Evolutionary conservation across 768 basidiomycete genomes (phyloP).

Genomic region (Hypholoma fasciculare): DNA sequence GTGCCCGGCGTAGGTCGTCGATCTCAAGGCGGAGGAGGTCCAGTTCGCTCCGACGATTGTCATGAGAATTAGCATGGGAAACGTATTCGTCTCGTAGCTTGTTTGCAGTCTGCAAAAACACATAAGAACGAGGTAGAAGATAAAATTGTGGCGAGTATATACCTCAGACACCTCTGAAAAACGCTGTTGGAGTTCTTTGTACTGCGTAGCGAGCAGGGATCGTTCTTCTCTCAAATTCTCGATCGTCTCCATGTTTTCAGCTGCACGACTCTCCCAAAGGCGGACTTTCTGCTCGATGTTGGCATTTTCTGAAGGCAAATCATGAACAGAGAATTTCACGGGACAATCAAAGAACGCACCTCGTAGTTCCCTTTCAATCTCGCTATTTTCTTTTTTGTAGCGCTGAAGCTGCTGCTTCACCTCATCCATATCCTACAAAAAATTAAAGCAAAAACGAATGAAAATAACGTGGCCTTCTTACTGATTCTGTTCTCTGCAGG

Average conservation of each 20-base stretch:
- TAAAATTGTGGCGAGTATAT: slow-evolving; percentile 14
- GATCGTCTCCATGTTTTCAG: slow-evolving; percentile 69
- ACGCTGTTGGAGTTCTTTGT: slow-evolving; percentile 71
- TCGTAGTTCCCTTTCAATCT: slow-evolving; percentile 73
- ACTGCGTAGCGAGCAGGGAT: slow-evolving; percentile 62
- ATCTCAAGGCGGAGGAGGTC: slow-evolving; percentile 30
- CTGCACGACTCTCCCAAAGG: slow-evolving; percentile 62
- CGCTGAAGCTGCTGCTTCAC: slow-evolving; percentile 68
- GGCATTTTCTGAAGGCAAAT: slow-evolving; percentile 47
- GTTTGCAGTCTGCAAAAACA: slow-evolving; percentile 44
- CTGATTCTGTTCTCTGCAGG: slow-evolving; percentile 70
- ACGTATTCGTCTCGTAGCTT: slow-evolving; percentile 60
- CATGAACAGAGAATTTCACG: slow-evolving; percentile 21
- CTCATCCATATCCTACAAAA: slow-evolving; percentile 63
- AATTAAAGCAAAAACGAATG: neutral
- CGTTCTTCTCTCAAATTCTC: slow-evolving; percentile 80
- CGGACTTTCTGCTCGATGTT: slow-evolving; percentile 76
- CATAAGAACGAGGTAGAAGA: neutral
- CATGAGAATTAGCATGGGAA: slow-evolving; percentile 64
- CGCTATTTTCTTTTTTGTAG: slow-evolving; percentile 72
- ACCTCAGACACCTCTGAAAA: slow-evolving; percentile 72
- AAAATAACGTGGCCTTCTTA: slow-evolving; percentile 27
- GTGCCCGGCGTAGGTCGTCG: slow-evolving; percentile 48
- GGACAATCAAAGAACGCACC: slow-evolving; percentile 7
- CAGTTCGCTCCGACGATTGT: slow-evolving; percentile 70